Evolutionary conservation across 1,139 yeast genomes (phyloP), one percentile per base, ranked within the genome.

Genomic region (Yamadazyma triangularis): DNA sequence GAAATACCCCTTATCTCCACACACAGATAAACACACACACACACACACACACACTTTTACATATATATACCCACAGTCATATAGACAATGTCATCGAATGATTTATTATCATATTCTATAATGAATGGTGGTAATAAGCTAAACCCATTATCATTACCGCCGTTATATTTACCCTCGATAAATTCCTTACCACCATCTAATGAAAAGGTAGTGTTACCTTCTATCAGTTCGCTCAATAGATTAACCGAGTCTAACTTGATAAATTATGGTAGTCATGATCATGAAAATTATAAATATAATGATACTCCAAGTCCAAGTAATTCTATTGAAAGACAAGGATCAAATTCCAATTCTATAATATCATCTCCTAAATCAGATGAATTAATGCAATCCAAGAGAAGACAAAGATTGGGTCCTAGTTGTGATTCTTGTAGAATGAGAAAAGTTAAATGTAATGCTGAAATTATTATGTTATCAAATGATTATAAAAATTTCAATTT

Each of bases 391-490:
- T 29, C 34, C 13, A 68, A 59, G 39, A 68, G 70, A 53, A 55
- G 83, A 42, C 89, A 82, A 53, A 60, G 91, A 38, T 63, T 75
- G 14, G 89, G 91, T 0, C 89, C 89, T 8, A 76, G 84, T 29
- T 82, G 91, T 55, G 89, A 82, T 51, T 61, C 73, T 26, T 82
- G 91, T 51, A 64, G 88, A 31, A 51, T 72, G n/a, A 68, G 86
- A 38, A 82, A 82, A 53, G 83, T 80, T 37, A 82, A 79, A 53
- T 82, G 91, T 56, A 79, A 81, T 48, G 86, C 89, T 2, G 79
- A 72, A 42, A 76, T 80, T 13, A 30, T 34, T 6, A 45, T 58
- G 2, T 38, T 55, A 20, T 34, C 49, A n/a, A 38, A 38, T 9
- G 33, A 40, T 23, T 30, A 34, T 26, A 29, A 26, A 24, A 31